phyloP scores from a whole-genome alignment of 2,329 filamentous ascomycete species.

The Coleophoma eucalyptorum region DNA sequence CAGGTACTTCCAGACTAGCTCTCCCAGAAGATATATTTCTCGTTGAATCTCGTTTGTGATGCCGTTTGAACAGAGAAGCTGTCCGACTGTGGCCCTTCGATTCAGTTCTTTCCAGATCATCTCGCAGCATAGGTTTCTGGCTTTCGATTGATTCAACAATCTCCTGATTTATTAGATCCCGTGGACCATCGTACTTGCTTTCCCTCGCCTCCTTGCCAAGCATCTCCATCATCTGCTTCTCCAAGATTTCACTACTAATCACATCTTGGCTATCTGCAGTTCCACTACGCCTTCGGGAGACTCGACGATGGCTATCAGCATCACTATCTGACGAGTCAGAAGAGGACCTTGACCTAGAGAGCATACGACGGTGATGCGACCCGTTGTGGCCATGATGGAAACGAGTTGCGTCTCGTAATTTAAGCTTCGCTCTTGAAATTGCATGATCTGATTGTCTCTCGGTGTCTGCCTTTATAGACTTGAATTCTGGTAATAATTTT shows the following conservation, averaged over 20 bases:
- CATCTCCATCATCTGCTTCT: slow-evolving; percentile 60
- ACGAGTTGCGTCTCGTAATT: slow-evolving; percentile 43
- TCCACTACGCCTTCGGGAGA: slow-evolving; percentile 35
- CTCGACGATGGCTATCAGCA: slow-evolving; percentile 32
- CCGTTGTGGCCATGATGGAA: slow-evolving; percentile 53
- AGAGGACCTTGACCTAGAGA: slow-evolving; percentile 47
- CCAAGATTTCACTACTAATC: slow-evolving; percentile 45
- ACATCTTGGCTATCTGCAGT: slow-evolving; percentile 38
- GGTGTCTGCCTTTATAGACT: slow-evolving; percentile 19
- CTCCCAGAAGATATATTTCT: slow-evolving; percentile 18
- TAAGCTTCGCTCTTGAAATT: slow-evolving; percentile 56
- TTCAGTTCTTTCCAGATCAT: slow-evolving; percentile 5
- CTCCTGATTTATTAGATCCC: slow-evolving; percentile 12
- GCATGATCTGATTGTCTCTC: slow-evolving; percentile 40
- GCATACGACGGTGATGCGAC: slow-evolving; percentile 44
- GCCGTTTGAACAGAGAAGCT: slow-evolving; percentile 13
- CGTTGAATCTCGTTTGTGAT: slow-evolving; percentile 11
- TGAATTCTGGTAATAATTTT: slow-evolving; percentile 25
- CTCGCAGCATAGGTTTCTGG: slow-evolving; percentile 7
- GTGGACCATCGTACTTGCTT: slow-evolving; percentile 13
- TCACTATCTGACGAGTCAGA: slow-evolving; percentile 62
- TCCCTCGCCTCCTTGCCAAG: slow-evolving; percentile 48
- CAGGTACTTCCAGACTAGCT: slow-evolving; percentile 45
- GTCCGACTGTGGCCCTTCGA: slow-evolving; percentile 15
- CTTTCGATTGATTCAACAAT: slow-evolving; percentile 11